Evolutionary conservation across 345 rosid species (phyloP).

Genomic region (Hypericum perforatum): DNA sequence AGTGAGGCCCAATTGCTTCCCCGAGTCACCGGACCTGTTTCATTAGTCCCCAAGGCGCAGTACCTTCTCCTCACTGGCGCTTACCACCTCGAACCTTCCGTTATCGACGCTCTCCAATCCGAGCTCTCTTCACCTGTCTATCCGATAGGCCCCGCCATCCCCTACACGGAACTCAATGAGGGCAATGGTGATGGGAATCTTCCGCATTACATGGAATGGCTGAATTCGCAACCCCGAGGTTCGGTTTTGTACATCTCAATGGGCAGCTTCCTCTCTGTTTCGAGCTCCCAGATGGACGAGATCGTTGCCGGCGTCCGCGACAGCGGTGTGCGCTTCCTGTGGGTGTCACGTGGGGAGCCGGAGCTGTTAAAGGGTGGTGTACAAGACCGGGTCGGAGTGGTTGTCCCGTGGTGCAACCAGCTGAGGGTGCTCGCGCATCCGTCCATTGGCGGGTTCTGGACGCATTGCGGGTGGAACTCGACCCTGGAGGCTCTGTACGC

Average conservation of each 20-base stretch:
- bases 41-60: conserved; percentile 19
- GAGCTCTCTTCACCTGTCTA: conserved; percentile 10
- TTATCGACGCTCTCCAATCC: conserved; percentile 14
- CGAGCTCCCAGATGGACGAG: conserved; percentile 15
- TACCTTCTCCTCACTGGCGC: conserved; percentile 22
- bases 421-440: conserved; percentile 19
- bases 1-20: neutral
- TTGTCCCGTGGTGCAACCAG: conserved; percentile 24
- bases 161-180: conserved; percentile 6
- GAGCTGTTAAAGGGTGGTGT: neutral
- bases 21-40: conserved; percentile 4
- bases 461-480: conserved; percentile 27
- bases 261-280: conserved; percentile 21
- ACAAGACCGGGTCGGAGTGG: conserved; percentile 4
- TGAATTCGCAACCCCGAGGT: conserved; percentile 14
- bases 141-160: conserved; percentile 14
- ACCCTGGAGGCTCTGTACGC: conserved; percentile 17
- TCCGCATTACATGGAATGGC: conserved; percentile 11
- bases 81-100: conserved; percentile 20
- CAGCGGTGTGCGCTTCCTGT: conserved; percentile 15
- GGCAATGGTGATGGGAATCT: neutral
- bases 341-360: conserved; percentile 13
- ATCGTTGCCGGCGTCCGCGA: conserved; percentile 9
- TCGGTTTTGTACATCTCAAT: conserved; percentile 20
- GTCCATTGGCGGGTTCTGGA: conserved; percentile 21